A percentile compares a stretch with the other conserved stretches of the same genome.
Evolutionary conservation across 176 grass and related monocot species (phyloP).

Genomic region (Oryza punctata): DNA sequence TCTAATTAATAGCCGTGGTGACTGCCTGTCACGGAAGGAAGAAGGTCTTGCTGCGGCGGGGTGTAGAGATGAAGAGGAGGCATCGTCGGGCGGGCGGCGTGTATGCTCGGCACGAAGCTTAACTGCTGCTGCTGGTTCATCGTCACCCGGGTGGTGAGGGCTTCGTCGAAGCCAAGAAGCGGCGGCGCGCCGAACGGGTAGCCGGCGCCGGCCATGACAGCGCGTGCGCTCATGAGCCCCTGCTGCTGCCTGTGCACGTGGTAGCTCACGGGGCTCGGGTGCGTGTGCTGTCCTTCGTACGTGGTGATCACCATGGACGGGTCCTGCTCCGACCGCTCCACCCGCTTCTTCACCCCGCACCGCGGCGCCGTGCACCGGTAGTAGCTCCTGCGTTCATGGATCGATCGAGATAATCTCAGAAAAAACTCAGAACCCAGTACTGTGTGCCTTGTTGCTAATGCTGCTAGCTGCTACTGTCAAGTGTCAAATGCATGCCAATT

Average conservation of each 20-base stretch:
- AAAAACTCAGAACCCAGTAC: not conserved
- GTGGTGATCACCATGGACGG: conserved; percentile 74
- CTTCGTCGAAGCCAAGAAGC: not conserved
- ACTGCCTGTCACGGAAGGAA: not conserved
- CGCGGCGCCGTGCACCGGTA: conserved; percentile 75
- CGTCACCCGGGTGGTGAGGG: not conserved
- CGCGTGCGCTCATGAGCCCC: not conserved
- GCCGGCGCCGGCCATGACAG: not conserved
- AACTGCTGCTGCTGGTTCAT: conserved; percentile 3
- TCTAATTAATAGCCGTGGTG: not conserved
- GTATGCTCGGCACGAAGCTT: conserved; percentile 39
- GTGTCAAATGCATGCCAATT: no score
- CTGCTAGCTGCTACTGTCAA: not conserved
- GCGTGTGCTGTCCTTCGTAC: conserved; percentile 79
- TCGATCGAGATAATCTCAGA: not conserved
- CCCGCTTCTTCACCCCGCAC: conserved; percentile 86
- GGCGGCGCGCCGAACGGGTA: not conserved
- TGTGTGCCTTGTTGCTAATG: not conserved
- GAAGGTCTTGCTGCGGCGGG: conserved; percentile 53
- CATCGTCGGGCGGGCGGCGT: not conserved
- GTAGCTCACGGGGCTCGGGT: conserved; percentile 44
- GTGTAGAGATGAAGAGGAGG: conserved; percentile 29
- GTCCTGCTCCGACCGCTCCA: conserved; percentile 78
- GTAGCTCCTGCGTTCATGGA: conserved; percentile 62
- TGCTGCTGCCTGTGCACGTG: conserved; percentile 15